phyloP scores from a whole-genome alignment of 176 grass and related monocot genomes.

The Carex scoparia region DNA sequence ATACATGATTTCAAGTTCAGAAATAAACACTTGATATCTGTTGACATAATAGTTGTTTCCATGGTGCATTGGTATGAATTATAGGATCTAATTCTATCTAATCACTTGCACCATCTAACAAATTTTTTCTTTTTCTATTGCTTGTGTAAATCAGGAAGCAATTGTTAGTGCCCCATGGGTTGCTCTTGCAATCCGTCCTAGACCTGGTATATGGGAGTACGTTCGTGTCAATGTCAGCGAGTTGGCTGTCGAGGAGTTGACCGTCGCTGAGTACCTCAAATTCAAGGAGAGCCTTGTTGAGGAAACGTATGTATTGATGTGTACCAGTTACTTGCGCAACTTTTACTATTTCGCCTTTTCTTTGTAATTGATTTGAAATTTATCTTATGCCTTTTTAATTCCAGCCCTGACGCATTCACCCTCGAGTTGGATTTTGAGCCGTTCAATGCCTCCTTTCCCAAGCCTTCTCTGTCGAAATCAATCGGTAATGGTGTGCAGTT shows the following conservation, averaged over 20 bases:
- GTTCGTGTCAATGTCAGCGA: slow-evolving; percentile 91
- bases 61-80: neutral
- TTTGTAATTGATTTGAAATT: slow-evolving; percentile 25
- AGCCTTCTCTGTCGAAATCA: slow-evolving; percentile 90
- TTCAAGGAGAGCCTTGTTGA: slow-evolving; percentile 94
- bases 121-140: neutral
- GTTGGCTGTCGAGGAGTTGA: slow-evolving; percentile 76
- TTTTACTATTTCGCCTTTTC: neutral
- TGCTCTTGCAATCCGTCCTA: slow-evolving; percentile 89
- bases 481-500: slow-evolving; percentile 98
- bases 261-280: slow-evolving; percentile 78
- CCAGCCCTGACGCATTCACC: slow-evolving; percentile 47
- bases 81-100: neutral
- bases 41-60: neutral
- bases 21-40: neutral
- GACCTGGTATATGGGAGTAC: slow-evolving; percentile 98
- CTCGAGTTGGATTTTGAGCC: slow-evolving; percentile 99
- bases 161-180: slow-evolving; percentile 84
- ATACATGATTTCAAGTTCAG: neutral
- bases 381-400: neutral
- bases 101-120: neutral
- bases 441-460: slow-evolving; percentile 94
- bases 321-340: neutral
- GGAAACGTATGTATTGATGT: slow-evolving; percentile 51
- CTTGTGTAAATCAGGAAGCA: slow-evolving; percentile 54